Percentiles rank a stretch among this genome's conserved stretches.
These are phyloP conservation scores for Blastobotrys capitulatus DNA, from an alignment of 1,139 yeast species.

Conservation along the genomic window DNA sequence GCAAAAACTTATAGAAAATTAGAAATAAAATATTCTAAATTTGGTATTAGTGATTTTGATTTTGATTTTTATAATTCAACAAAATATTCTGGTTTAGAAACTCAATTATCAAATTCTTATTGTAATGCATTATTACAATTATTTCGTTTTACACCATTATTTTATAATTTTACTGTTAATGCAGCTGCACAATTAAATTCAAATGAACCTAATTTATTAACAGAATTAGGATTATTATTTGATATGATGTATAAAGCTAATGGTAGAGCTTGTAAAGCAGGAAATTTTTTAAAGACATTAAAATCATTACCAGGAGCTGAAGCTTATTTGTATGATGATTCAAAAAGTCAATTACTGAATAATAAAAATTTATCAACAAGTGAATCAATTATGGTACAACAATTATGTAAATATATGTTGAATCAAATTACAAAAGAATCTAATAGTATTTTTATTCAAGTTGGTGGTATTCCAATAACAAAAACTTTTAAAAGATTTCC, in stretches of 20 bases:
- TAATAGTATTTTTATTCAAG: not conserved
- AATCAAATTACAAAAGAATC: constrained; percentile 34
- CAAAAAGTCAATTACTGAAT: constrained; percentile 9
- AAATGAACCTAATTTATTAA: constrained; percentile 46
- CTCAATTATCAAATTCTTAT: constrained; percentile 76
- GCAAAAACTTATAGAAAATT: constrained; percentile 75
- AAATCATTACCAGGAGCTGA: constrained; percentile 38
- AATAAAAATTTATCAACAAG: constrained; percentile 4
- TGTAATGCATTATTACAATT: constrained; percentile 76
- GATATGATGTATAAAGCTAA: constrained; percentile 86
- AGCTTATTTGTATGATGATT: constrained; percentile 49
- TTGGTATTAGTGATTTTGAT: constrained; percentile 94
- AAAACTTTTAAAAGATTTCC: constrained; percentile 16
- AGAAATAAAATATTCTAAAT: constrained; percentile 77
- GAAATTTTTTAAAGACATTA: constrained; percentile 55
- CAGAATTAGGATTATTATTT: constrained; percentile 81
- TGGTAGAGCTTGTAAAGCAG: constrained; percentile 64
- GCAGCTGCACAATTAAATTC: constrained; percentile 38
- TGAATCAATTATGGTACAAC: constrained; percentile 41
- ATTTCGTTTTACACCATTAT: constrained; percentile 69
- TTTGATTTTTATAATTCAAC: constrained; percentile 79
- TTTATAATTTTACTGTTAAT: constrained; percentile 61
- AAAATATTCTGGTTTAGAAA: constrained; percentile 76
- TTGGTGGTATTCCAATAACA: constrained; percentile 13
- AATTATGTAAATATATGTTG: constrained; percentile 57